Conservation (phyloP, 1,139 yeast species). For the Suhomyces yuchorum region DNA sequence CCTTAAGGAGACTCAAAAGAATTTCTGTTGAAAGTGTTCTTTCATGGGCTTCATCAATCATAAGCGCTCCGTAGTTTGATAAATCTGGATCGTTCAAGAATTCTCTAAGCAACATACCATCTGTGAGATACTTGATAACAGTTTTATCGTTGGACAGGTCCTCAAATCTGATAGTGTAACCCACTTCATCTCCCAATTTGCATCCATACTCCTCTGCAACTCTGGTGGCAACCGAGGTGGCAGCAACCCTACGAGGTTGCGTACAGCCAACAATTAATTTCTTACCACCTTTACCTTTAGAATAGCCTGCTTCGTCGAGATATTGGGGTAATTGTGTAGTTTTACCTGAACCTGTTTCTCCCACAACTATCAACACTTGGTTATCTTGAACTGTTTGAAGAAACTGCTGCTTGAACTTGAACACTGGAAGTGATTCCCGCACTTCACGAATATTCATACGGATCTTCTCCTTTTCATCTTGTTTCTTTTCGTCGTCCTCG, state of each 20-base stretch:
- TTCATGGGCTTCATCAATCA: slow-evolving; percentile 98
- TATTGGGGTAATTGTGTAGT: slow-evolving; percentile 95
- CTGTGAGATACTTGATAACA: slow-evolving; percentile 82
- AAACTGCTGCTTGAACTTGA: slow-evolving; percentile 59
- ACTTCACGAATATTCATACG: slow-evolving; percentile 47
- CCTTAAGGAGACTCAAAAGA: slow-evolving; percentile 78
- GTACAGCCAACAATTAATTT: slow-evolving; percentile 77
- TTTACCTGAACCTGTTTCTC: slow-evolving; percentile 98
- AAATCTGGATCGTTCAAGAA: slow-evolving; percentile 75
- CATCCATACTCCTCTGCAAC: slow-evolving; percentile 87
- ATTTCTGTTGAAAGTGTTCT: slow-evolving; percentile 92
- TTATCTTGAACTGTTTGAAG: slow-evolving; percentile 62
- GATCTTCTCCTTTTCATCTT: slow-evolving; percentile 26
- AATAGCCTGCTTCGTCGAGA: slow-evolving; percentile 78
- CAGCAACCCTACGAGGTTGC: slow-evolving; percentile 96
- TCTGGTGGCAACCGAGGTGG: slow-evolving; percentile 88
- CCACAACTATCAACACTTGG: slow-evolving; percentile 85
- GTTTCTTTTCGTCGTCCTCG: slow-evolving; percentile 28
- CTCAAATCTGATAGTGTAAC: slow-evolving; percentile 86
- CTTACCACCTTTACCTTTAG: slow-evolving; percentile 35
- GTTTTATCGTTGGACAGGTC: slow-evolving; percentile 68
- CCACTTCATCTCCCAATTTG: slow-evolving; percentile 75
- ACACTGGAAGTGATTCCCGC: slow-evolving; percentile 77
- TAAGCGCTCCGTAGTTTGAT: slow-evolving; percentile 69
- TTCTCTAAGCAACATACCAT: slow-evolving; percentile 90